Percentiles rank a stretch among this genome's conserved stretches.
Evolutionary conservation across 305 asterid genomes (phyloP).

Genomic region (Fraxinus baroniana): DNA sequence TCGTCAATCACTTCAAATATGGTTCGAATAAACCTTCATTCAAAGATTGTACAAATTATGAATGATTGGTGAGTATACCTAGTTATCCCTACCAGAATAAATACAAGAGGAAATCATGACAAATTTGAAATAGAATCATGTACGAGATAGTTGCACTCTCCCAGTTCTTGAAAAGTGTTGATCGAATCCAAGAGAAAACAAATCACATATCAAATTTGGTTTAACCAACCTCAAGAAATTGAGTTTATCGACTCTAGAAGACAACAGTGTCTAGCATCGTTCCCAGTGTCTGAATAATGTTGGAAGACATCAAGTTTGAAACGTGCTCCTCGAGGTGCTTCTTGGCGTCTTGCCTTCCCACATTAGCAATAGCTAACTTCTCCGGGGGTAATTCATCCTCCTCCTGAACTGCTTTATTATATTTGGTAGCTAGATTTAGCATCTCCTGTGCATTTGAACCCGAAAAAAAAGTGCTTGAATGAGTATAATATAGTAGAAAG

Average conservation of each 20-base stretch:
- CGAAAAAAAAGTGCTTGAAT: not conserved
- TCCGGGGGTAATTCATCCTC: slow-evolving; percentile 96
- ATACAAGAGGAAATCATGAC: not conserved
- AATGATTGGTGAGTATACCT: not conserved
- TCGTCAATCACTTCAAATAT: not conserved
- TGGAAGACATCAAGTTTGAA: slow-evolving; percentile 94
- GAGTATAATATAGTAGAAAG: slow-evolving; percentile 4
- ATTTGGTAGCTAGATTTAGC: slow-evolving; percentile 76
- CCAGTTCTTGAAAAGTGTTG: not conserved
- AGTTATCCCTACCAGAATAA: not conserved
- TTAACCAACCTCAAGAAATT: not conserved
- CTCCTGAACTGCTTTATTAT: slow-evolving; percentile 93
- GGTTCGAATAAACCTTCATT: not conserved
- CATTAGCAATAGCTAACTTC: slow-evolving; percentile 88
- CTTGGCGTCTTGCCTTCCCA: slow-evolving; percentile 97
- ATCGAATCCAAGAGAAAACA: not conserved
- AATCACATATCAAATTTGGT: not conserved
- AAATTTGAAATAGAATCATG: not conserved
- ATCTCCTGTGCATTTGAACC: slow-evolving; percentile 61
- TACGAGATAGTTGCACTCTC: not conserved
- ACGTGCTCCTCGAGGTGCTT: slow-evolving; percentile 97
- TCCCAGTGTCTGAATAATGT: slow-evolving; percentile 86
- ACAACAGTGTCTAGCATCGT: slow-evolving; percentile 98
- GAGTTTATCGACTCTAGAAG: slow-evolving; percentile 40
- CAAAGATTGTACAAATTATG: not conserved